Base-by-base conservation (phyloP, 495 filamentous ascomycete species). In the Tetracladium setigerum region DNA sequence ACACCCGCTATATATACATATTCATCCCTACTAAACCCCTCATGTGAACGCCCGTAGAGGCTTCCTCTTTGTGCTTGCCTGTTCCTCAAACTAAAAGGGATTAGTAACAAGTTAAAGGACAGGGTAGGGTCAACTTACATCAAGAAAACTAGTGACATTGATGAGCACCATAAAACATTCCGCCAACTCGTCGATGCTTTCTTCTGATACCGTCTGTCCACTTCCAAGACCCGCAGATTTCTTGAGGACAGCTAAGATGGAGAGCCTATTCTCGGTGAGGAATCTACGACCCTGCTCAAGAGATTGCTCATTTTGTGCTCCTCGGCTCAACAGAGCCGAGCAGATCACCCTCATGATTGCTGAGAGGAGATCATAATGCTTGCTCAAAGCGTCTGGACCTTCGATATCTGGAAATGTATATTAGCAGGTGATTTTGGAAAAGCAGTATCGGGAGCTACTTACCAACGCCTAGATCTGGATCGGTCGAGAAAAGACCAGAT, bases 401-500 rank as follows among this genome's bases (percentile, higher is more conserved):
- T 84, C 33, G 38, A 55, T 57, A 46, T 57, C 79, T 59, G 83
- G 77, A 50, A 79, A 79, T 76, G 47, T 27, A 27, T 27, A 41
- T 38, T 39, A 53, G 34, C 13, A 18, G 34, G 1, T 32, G 10
- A 27, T 47, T n/a, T 36, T 41, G 31, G 5, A 40, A 38, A 17
- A 49, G 40, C n/a, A 61, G 47, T 33, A 63, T 48, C 34, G 59
- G 41, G 37, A 33, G 40, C 40, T 34, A 69, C 79, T 58, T 53
- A 86, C 83, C 81, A 51, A 90, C 74, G 19, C 89, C 88, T 48
- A 97, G 78, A 63, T 99, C 92, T 5, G 94, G 91, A 64, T 99
- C 92, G 17, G 82, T 82, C n/a, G 81, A 76, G 61, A 97, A 97
- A 11, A 95, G 70, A 9, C 78, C 73, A 3, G 89, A 92, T 18